A percentile compares a stretch with the other conserved stretches of the same genome.
These are phyloP conservation scores for Penicillium sp. DNA, from an alignment of 2,329 filamentous ascomycete species.

Conservation along the genomic window DNA sequence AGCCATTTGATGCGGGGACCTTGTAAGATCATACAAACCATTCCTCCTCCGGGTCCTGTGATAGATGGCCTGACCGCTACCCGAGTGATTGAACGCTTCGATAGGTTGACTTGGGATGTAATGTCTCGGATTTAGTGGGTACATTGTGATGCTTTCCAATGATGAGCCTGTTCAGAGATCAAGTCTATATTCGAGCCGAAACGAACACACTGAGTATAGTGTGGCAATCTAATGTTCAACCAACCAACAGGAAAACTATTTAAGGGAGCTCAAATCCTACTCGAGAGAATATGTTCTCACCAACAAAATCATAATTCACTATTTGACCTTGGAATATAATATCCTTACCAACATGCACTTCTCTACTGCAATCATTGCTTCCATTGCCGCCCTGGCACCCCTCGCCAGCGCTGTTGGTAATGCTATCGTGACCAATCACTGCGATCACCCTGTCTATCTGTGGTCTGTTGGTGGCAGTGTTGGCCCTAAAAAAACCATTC, in stretches of 20 bases:
- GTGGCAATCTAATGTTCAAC: not conserved
- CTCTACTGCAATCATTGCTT: conserved; percentile 29
- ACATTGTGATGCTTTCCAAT: not conserved
- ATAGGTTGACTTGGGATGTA: not conserved
- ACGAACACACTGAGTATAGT: not conserved
- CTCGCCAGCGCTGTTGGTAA: conserved; percentile 37
- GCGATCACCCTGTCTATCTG: conserved; percentile 37
- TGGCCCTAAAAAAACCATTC: conserved; percentile 32
- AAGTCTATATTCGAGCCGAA: not conserved
- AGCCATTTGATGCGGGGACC: not conserved
- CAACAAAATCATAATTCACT: not conserved
- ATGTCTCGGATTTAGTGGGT: conserved; percentile 9
- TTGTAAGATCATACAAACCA: not conserved
- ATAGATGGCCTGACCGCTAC: conserved; percentile 8
- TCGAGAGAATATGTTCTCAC: not conserved
- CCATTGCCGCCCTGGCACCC: conserved; percentile 35
- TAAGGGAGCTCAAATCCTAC: not conserved
- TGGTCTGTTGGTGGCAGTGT: conserved; percentile 39
- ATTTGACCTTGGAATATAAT: conserved; percentile 6
- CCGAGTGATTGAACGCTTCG: not conserved
- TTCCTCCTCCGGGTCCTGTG: not conserved
- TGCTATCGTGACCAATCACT: conserved; percentile 43
- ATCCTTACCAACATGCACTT: conserved; percentile 30
- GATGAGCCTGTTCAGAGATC: not conserved
- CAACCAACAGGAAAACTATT: conserved; percentile 5